Conservation (phyloP, 75 land plant species). For the Picea sitchensis region DNA sequence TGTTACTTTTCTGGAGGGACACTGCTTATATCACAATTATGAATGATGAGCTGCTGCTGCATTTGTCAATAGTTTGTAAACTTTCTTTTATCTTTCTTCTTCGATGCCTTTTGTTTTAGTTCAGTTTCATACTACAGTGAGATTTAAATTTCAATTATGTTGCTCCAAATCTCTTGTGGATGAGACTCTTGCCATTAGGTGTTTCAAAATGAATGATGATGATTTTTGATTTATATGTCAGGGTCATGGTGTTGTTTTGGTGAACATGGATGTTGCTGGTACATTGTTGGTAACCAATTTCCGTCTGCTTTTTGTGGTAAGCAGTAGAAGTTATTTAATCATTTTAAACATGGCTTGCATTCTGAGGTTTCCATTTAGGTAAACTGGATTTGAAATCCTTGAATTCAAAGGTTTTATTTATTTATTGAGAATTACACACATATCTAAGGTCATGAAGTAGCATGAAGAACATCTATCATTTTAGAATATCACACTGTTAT, state of each 20-base stretch:
- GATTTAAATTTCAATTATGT: too few relatives aligned
- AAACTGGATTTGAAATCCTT: not conserved
- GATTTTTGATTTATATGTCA: constrained; percentile 18
- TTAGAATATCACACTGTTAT: too few relatives aligned
- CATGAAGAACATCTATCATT: too few relatives aligned
- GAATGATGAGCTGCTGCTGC: not conserved
- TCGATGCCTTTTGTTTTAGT: too few relatives aligned
- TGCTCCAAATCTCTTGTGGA: too few relatives aligned
- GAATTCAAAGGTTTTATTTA: not conserved
- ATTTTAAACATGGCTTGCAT: constrained; percentile 3
- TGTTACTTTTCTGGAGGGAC: not conserved
- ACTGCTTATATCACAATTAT: not conserved
- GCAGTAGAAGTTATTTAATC: constrained; percentile 10
- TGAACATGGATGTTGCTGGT: constrained; percentile 88
- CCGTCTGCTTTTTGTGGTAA: constrained; percentile 84
- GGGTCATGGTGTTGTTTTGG: constrained; percentile 85
- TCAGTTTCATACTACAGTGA: too few relatives aligned
- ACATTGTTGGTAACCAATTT: constrained; percentile 83
- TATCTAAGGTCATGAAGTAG: not conserved
- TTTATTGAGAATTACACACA: not conserved
- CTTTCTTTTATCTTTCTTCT: too few relatives aligned
- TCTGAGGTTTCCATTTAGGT: not conserved
- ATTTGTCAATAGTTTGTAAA: not conserved
- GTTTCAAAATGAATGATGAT: not conserved
- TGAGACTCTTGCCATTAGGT: too few relatives aligned